Base-by-base conservation (phyloP, 176 grass and related monocot species). In the Panicum miliaceum region DNA sequence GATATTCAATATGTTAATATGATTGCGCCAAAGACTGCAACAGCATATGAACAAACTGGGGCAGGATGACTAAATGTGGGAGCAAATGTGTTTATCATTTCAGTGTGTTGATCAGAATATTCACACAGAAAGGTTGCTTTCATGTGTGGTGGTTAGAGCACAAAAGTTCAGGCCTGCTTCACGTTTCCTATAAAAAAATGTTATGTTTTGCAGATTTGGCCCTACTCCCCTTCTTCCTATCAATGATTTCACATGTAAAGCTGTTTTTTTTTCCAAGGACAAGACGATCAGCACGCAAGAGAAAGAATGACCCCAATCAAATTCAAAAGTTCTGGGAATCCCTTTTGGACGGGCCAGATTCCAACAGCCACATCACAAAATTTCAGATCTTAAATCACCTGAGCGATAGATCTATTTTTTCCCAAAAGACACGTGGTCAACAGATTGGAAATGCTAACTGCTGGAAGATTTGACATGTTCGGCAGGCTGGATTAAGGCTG, bases 81-180 rank as follows among this genome's bases (percentile, higher is more conserved):
- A 69, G 27, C 45, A 78, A 14, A 47, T 52, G 64, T 57, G 22
- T 52, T 78, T 26, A 85, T 19, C 41, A 16, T 71, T 50, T 59
- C 37, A 38, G 9, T 38, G 37, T 48, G 29, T 32, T 70, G 64
- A 64, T 85, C 27, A 71, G 19, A 71, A 60, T 22, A 61, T 71
- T 11, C 12, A 19, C 54, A n/a, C 59, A 16, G 63, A 38, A 71
- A 78, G 67, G 48, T 36, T 35, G 20, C 40, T 45, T 57, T 27
- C 2, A n/a, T 3, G 38, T 38, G 83, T 22, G 76, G 22, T 71
- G 64, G 54, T 79, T 61, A 61, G 42, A 80, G 51, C 8, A 64
- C 5, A 72, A 25, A 69, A 70, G 53, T 15, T 54, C 16, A 80
- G 23, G 34, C 29, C 65, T 22, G 22, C 32, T 47, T 37, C 41